A percentile compares a stretch with the other conserved stretches of the same genome.
Evolutionary conservation across 495 filamentous ascomycete species (phyloP).

Genomic region (Cetradonia linearis): DNA sequence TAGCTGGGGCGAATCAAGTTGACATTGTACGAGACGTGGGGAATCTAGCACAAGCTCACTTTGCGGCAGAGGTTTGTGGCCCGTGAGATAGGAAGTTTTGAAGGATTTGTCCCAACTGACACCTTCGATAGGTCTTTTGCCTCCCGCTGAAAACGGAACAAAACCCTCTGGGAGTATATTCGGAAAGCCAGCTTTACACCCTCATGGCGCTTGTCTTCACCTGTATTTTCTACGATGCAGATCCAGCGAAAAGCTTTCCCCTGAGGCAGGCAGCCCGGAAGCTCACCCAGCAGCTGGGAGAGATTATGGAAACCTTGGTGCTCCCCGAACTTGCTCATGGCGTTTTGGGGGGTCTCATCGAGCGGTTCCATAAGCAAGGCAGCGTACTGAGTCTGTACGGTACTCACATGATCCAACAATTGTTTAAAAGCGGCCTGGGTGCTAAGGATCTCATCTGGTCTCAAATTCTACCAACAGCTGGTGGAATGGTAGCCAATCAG

Average conservation of each 20-base stretch:
- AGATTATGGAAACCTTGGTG: slow-evolving; percentile 50
- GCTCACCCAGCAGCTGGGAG: slow-evolving; percentile 49
- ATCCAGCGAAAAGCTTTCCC: slow-evolving; percentile 53
- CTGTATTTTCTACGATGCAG: slow-evolving; percentile 55
- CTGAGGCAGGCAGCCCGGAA: slow-evolving; percentile 45
- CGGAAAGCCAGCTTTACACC: slow-evolving; percentile 48
- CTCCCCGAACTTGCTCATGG: slow-evolving; percentile 43
- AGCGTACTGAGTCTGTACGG: slow-evolving; percentile 53
- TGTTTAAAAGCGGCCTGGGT: slow-evolving; percentile 49
- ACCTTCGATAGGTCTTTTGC: slow-evolving; percentile 38
- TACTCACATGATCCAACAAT: slow-evolving; percentile 55
- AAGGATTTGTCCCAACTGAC: neutral
- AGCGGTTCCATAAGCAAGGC: slow-evolving; percentile 32
- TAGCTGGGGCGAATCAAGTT: slow-evolving; percentile 48
- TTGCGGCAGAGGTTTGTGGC: slow-evolving; percentile 38
- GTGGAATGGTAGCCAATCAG: slow-evolving; percentile 56
- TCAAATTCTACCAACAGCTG: slow-evolving; percentile 53
- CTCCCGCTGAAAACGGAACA: slow-evolving; percentile 52
- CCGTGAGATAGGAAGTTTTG: neutral
- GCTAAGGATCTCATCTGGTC: slow-evolving; percentile 60
- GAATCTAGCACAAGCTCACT: slow-evolving; percentile 50
- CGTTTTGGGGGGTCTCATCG: slow-evolving; percentile 37
- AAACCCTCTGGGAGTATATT: slow-evolving; percentile 48
- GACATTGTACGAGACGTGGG: slow-evolving; percentile 55
- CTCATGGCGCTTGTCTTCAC: slow-evolving; percentile 49